A percentile compares a stretch with the other conserved stretches of the same genome.
phyloP scores from a whole-genome alignment of 1,139 yeast genomes.

The Yamadazyma taylorii region DNA sequence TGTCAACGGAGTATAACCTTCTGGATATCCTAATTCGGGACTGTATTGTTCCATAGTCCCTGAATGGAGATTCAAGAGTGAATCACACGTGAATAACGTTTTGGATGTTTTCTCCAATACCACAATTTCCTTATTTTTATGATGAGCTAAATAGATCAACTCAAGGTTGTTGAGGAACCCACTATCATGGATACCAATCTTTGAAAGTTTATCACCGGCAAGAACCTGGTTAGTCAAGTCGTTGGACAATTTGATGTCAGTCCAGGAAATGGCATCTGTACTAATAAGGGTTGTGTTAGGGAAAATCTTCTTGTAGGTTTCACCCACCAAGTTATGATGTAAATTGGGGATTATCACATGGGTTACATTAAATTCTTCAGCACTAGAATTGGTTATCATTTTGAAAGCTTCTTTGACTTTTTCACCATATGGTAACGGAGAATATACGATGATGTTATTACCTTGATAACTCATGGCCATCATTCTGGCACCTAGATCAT shows the following conservation, averaged over 20 bases:
- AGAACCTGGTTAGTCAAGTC: conserved; percentile 7
- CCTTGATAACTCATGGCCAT: conserved; percentile 41
- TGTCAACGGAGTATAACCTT: conserved; percentile 33
- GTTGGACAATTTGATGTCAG: conserved; percentile 6
- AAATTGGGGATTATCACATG: conserved; percentile 51
- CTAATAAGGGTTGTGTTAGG: conserved; percentile 53
- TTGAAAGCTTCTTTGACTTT: conserved; percentile 38
- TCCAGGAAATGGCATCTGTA: conserved; percentile 26
- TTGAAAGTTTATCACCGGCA: conserved; percentile 4
- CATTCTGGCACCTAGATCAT: conserved; percentile 63
- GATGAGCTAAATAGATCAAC: conserved; percentile 48
- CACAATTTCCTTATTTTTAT: conserved; percentile 48
- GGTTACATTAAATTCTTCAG: conserved; percentile 28
- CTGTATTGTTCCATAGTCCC: conserved; percentile 33
- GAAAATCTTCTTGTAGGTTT: conserved; percentile 45
- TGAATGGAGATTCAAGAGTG: conserved; percentile 53
- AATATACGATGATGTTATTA: conserved; percentile 48
- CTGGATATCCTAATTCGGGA: conserved; percentile 44
- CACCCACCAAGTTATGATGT: conserved; percentile 54
- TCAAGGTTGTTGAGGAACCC: conserved; percentile 33
- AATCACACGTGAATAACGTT: conserved; percentile 49
- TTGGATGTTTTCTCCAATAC: conserved; percentile 39
- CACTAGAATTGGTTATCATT: conserved; percentile 24
- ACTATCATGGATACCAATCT: conserved; percentile 19
- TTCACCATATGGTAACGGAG: conserved; percentile 58